These are phyloP conservation scores for Pseudogymnoascus destructans DNA, from an alignment of 2,329 filamentous ascomycete genomes.

Conservation along the genomic window DNA sequence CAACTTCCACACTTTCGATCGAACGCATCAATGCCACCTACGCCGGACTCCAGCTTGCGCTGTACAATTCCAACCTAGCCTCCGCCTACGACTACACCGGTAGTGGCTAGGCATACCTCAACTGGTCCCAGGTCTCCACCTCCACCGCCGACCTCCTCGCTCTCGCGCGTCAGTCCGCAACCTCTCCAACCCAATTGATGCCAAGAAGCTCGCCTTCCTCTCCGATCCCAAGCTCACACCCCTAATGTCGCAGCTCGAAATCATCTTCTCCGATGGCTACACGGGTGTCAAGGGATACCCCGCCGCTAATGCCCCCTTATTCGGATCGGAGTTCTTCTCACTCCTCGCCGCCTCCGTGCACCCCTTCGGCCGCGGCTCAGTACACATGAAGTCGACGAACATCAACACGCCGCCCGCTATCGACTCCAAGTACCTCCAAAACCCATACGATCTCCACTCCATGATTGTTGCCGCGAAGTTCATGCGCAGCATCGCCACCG, in stretches of 20 bases:
- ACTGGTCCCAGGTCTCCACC: slow-evolving; percentile 29
- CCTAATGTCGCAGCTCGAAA: slow-evolving; percentile 17
- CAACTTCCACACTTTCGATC: slow-evolving; percentile 15
- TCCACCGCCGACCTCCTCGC: slow-evolving; percentile 23
- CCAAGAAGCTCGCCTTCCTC: slow-evolving; percentile 31
- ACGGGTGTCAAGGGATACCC: slow-evolving; percentile 26
- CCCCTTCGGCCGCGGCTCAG: slow-evolving; percentile 42
- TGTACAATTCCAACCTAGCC: slow-evolving; percentile 13
- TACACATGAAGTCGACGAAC: slow-evolving; percentile 38
- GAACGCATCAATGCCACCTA: slow-evolving; percentile 19
- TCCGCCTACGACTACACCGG: slow-evolving; percentile 19
- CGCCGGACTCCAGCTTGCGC: slow-evolving; percentile 26
- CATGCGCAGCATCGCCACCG: slow-evolving; percentile 14
- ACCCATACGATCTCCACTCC: slow-evolving; percentile 37
- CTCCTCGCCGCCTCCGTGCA: slow-evolving; percentile 41
- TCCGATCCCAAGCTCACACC: slow-evolving; percentile 18
- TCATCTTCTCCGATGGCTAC: slow-evolving; percentile 33
- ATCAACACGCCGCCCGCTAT: slow-evolving; percentile 32
- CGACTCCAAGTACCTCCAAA: slow-evolving; percentile 40
- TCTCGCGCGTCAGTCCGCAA: slow-evolving; percentile 26
- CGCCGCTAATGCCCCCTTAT: slow-evolving; percentile 11
- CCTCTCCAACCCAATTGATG: slow-evolving; percentile 25
- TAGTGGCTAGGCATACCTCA: slow-evolving; percentile 30
- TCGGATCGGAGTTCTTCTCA: slow-evolving; percentile 15
- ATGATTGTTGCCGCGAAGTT: slow-evolving; percentile 16